Conservation (phyloP, 257 asterid genomes). For the Plantago major region DNA sequence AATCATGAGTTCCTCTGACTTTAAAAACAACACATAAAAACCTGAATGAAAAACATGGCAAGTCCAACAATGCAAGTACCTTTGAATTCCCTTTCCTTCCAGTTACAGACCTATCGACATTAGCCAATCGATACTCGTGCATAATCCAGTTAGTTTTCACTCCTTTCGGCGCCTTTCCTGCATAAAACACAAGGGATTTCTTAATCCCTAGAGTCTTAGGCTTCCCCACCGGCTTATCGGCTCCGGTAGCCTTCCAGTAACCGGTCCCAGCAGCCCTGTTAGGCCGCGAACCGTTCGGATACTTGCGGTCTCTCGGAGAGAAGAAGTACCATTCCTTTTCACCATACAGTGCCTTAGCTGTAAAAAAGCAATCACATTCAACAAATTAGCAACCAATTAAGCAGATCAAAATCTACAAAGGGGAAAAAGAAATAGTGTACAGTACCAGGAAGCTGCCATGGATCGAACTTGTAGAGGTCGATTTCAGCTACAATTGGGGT, state of each 20-base stretch:
- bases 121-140: slow-evolving; percentile 56
- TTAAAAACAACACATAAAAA: too few species aligned
- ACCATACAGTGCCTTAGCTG: slow-evolving; percentile 49
- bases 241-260: slow-evolving; percentile 63
- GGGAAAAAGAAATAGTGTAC: too few species aligned
- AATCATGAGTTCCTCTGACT: background rate
- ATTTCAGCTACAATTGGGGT: slow-evolving; percentile 60
- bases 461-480: slow-evolving; percentile 74
- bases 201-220: slow-evolving; percentile 45
- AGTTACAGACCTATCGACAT: slow-evolving; percentile 45
- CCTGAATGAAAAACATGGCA: too few species aligned
- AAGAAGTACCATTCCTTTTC: slow-evolving; percentile 60
- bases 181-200: slow-evolving; percentile 53
- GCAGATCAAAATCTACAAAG: too few species aligned
- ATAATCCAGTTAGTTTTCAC: slow-evolving; percentile 64
- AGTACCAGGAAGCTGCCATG: slow-evolving; percentile 73
- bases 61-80: slow-evolving; percentile 23
- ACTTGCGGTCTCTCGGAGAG: slow-evolving; percentile 53
- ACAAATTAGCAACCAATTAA: too few species aligned
- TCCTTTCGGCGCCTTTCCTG: slow-evolving; percentile 58
- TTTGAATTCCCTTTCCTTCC: slow-evolving; percentile 38
- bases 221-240: slow-evolving; percentile 61
- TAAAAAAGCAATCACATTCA: too few species aligned
- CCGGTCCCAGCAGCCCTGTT: slow-evolving; percentile 58
- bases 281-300: slow-evolving; percentile 66